Evolutionary conservation across 2,329 filamentous ascomycete genomes (phyloP).

Genomic region (Beauveria medogensis): DNA sequence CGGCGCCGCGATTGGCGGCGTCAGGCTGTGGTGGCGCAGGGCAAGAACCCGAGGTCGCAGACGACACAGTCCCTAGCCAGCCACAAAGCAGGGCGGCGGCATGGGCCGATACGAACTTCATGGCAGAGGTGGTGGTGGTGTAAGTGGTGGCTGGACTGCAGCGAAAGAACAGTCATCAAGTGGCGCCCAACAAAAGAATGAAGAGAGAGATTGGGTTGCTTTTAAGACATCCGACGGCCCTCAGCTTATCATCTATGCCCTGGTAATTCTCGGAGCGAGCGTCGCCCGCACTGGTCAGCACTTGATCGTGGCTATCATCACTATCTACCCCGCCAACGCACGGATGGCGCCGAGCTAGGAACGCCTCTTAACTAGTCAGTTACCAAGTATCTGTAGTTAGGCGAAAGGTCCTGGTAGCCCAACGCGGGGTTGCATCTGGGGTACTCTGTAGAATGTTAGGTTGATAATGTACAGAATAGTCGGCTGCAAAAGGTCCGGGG

Average conservation of each 20-base stretch:
- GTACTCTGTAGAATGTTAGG: too few relatives aligned
- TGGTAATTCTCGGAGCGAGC: too few relatives aligned
- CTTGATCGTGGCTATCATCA: background rate
- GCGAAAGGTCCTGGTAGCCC: background rate
- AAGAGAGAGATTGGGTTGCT: too few relatives aligned
- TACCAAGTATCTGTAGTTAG: too few relatives aligned
- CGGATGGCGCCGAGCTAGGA: background rate
- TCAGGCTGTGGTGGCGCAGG: conserved; percentile 1
- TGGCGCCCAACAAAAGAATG: background rate
- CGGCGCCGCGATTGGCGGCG: conserved; percentile 39
- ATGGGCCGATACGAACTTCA: background rate
- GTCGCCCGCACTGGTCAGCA: too few relatives aligned
- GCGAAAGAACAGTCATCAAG: background rate
- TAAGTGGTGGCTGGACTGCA: background rate
- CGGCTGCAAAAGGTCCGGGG: background rate
- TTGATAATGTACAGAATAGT: background rate
- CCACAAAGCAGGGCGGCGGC: background rate
- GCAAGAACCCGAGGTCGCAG: background rate
- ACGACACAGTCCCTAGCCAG: background rate
- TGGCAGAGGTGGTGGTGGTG: background rate
- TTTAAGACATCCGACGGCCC: background rate
- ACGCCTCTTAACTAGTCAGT: background rate
- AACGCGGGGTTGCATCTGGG: background rate
- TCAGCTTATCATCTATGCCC: background rate
- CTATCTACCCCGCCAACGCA: background rate